A percentile compares a stretch with the other conserved stretches of the same genome.
These are phyloP conservation scores for Solanum appendiculatum DNA, from an alignment of 257 asterid species.

Conservation along the genomic window DNA sequence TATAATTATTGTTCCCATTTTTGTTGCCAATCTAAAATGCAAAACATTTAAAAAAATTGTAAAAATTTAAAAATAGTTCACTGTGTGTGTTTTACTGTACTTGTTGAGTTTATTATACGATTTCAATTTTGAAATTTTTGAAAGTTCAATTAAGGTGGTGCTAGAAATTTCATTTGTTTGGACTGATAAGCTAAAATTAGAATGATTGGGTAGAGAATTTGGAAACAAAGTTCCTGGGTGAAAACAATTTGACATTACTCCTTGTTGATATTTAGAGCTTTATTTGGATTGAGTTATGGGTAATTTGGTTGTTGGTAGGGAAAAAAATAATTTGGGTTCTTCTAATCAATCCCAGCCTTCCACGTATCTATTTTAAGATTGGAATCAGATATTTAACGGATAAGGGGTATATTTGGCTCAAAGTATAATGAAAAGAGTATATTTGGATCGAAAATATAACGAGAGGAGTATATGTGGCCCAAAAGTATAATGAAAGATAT, in stretches of 20 bases:
- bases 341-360: neutral
- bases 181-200: neutral
- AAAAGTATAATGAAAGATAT: neutral
- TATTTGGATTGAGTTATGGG: neutral
- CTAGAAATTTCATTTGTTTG: too few relatives aligned
- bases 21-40: too few relatives aligned
- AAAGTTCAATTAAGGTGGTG: too few relatives aligned
- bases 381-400: neutral
- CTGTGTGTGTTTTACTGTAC: too few relatives aligned
- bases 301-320: neutral
- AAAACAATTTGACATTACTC: neutral
- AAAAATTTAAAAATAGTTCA: too few relatives aligned
- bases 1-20: too few relatives aligned
- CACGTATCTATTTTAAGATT: neutral
- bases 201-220: neutral
- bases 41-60: too few relatives aligned
- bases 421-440: neutral
- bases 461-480: neutral
- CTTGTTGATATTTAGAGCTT: neutral
- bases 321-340: neutral
- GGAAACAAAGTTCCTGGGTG: neutral
- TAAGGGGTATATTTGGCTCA: neutral
- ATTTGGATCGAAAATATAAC: too few relatives aligned
- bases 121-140: too few relatives aligned
- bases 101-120: too few relatives aligned